Evolutionary conservation across 73 alveolate genomes (phyloP), one percentile per base, ranked within the genome.

Genomic region (Paramecium biaurelia): DNA sequence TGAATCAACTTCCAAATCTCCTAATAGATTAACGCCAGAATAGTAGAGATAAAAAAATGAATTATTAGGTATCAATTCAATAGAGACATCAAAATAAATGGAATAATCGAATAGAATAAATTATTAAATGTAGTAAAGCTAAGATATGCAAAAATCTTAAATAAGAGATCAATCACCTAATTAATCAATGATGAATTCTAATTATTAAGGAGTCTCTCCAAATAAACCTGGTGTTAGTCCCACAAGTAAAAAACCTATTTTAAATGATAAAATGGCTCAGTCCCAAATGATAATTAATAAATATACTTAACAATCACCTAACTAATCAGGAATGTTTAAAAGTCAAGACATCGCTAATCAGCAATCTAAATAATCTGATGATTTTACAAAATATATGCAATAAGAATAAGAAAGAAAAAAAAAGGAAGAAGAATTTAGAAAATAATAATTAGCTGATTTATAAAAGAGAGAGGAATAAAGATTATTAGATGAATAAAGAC

Each of bases 371-470:
- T 28, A 72, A 72, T 35, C 56, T n/a, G 70, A 79, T 23, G 90
- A 79, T 26, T 79, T 79, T 23, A 41, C 47, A 20, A 41, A 79
- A 79, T 79, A 79, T 32, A 38, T 38, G 74, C 5, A 79, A 24
- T 24, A 41, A 63, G 76, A 79, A 79, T 41, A 79, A 21, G 74
- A 79, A 43, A 79, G 70, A 41, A 45, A 47, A 79, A 18, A 30
- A 24, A 47, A 79, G 23, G 70, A 79, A 34, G 87, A 74, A 32
- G 87, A 74, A 41, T 74, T 74, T 24, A 74, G 87, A 37, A 79
- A 43, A 79, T 4, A 79, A 79, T 45, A 79, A 45, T 23, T 30
- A 47, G 76, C 30, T 2, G 90, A 79, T 24, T 43, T 30, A 43
- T 30, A 41, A 79, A 79, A 63, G 47, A 18, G 70, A 47, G 70